Percentiles rank a stretch among this genome's conserved stretches.
Conservation (phyloP, 129 eudicot genomes). For the Solidago caesia region DNA sequence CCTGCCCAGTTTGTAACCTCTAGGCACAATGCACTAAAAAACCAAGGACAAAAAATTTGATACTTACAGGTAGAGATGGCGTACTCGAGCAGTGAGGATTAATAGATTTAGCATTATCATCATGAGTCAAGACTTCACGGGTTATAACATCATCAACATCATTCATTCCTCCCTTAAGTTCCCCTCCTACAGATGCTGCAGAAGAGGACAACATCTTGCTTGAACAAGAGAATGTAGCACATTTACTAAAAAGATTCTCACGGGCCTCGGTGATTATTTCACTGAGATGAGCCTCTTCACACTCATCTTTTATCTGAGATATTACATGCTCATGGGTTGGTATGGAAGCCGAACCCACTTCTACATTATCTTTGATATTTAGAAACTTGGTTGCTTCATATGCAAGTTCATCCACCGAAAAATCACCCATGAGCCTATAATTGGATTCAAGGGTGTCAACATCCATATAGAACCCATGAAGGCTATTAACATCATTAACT, state of each 20-base stretch:
- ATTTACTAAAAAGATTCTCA: neutral
- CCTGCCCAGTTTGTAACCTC: neutral
- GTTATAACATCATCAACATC: constrained; percentile 16
- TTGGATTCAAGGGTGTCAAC: constrained; percentile 24
- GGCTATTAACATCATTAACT: constrained; percentile 36
- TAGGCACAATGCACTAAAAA: neutral
- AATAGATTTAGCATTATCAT: constrained; percentile 24
- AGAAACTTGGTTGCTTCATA: constrained; percentile 36
- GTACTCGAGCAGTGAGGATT: constrained; percentile 31
- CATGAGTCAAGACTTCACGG: constrained; percentile 15
- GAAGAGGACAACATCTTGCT: neutral
- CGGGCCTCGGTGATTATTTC: neutral
- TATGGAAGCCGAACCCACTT: constrained; percentile 22
- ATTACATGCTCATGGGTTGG: constrained; percentile 16
- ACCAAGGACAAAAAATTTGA: neutral
- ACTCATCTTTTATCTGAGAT: constrained; percentile 26
- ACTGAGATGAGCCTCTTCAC: constrained; percentile 19
- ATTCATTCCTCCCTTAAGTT: neutral
- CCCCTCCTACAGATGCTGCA: neutral
- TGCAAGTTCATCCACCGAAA: constrained; percentile 44
- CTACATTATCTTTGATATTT: constrained; percentile 36
- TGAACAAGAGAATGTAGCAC: neutral
- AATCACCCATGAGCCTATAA: constrained; percentile 18
- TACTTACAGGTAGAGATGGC: constrained; percentile 64
- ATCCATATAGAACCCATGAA: constrained; percentile 33